Percentiles rank a stretch among this genome's conserved stretches.
Evolutionary conservation across 1,284 basidiomycete genomes (phyloP).

Genomic region (Wolfiporia cocos): DNA sequence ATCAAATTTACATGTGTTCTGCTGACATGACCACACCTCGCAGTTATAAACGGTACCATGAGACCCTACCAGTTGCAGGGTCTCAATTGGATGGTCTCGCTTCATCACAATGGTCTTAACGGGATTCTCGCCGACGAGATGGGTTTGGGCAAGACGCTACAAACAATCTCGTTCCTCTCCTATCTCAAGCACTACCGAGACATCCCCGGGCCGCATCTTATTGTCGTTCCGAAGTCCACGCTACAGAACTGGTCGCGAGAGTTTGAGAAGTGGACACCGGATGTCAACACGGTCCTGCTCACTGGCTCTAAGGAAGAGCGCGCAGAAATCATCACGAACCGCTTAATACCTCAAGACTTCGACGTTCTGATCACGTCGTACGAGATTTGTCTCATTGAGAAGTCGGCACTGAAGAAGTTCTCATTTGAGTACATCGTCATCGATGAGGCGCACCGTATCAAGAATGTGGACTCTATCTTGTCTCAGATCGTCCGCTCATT

Average conservation of each 20-base stretch:
- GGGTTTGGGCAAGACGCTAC: constrained; percentile 97
- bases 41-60: constrained; percentile 89
- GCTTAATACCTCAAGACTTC: constrained; percentile 86
- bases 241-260: constrained; percentile 97
- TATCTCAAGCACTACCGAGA: constrained; percentile 87
- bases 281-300: constrained; percentile 79
- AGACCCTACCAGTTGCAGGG: constrained; percentile 95
- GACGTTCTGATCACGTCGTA: constrained; percentile 96
- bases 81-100: constrained; percentile 93
- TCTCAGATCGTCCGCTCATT: constrained; percentile 95
- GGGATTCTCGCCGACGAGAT: constrained; percentile 94
- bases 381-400: constrained; percentile 96
- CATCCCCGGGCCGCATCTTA: constrained; percentile 81
- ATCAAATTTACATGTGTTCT: not conserved
- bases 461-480: constrained; percentile 96
- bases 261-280: constrained; percentile 90
- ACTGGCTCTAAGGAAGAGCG: constrained; percentile 91
- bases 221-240: constrained; percentile 97
- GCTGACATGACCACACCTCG: constrained; percentile 3
- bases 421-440: constrained; percentile 98
- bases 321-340: constrained; percentile 70
- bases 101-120: constrained; percentile 91
- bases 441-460: constrained; percentile 99
- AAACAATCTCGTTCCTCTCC: constrained; percentile 96
- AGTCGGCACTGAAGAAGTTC: constrained; percentile 88